Conservation (phyloP, 2,329 filamentous ascomycete species). For the Colletotrichum melonis region DNA sequence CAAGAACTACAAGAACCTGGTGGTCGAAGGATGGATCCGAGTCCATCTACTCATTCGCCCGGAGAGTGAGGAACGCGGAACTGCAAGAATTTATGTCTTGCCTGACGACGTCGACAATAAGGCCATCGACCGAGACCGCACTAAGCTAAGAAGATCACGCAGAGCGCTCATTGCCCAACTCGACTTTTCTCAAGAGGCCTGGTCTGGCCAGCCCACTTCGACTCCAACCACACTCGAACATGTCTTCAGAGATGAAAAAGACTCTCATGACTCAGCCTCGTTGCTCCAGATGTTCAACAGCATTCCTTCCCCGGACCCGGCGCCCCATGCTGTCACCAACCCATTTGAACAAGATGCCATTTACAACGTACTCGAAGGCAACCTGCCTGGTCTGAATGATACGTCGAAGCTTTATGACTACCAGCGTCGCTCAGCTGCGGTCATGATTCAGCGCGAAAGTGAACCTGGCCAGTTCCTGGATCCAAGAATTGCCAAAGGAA, state of each 20-base stretch:
- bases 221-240: background rate
- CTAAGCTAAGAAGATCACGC: conserved; percentile 57
- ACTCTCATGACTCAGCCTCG: conserved; percentile 54
- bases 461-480: conserved; percentile 75
- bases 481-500: conserved; percentile 73
- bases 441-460: conserved; percentile 86
- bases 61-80: conserved; percentile 38
- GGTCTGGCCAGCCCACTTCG: conserved; percentile 57
- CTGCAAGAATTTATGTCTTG: conserved; percentile 69
- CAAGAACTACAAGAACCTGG: conserved; percentile 44
- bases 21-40: conserved; percentile 54
- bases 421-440: conserved; percentile 81
- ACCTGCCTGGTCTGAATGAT: conserved; percentile 64
- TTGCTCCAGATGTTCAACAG: conserved; percentile 80
- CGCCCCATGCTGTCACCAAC: conserved; percentile 59
- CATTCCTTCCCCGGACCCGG: conserved; percentile 74
- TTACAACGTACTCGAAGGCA: conserved; percentile 63
- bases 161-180: conserved; percentile 61
- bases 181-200: conserved; percentile 66
- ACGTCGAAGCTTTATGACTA: conserved; percentile 77
- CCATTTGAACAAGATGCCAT: conserved; percentile 64
- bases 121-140: conserved; percentile 60
- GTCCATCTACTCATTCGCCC: conserved; percentile 50
- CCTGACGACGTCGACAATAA: conserved; percentile 72
- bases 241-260: conserved; percentile 47